Percentiles rank a stretch among this genome's conserved stretches.
Conservation (phyloP, 148 eudicot species). For the Tetragonia tetragonoides region DNA sequence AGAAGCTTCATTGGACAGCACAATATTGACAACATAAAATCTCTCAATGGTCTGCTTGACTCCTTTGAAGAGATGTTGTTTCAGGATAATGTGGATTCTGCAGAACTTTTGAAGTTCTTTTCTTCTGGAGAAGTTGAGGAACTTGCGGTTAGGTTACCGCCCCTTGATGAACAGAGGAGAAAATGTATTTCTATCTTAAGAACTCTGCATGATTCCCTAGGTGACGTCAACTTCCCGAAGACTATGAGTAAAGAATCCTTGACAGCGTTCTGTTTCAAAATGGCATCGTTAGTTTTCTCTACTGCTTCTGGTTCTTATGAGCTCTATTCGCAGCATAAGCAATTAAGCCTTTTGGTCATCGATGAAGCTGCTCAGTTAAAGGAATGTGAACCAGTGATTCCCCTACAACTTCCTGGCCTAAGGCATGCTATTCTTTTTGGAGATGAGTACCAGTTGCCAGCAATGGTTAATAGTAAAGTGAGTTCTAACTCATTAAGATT, state of each 20-base stretch:
- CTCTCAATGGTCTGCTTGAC: conserved; percentile 25
- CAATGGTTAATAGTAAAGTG: conserved; percentile 64
- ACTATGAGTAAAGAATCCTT: conserved; percentile 16
- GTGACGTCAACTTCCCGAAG: conserved; percentile 35
- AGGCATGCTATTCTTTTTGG: conserved; percentile 66
- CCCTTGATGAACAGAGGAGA: conserved; percentile 29
- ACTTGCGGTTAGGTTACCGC: neutral
- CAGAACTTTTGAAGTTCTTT: conserved; percentile 36
- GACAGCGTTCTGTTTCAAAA: conserved; percentile 48
- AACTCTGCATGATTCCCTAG: conserved; percentile 41
- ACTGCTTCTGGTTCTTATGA: conserved; percentile 59
- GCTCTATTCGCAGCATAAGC: conserved; percentile 38
- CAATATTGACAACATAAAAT: conserved; percentile 30
- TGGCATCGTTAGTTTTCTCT: conserved; percentile 60
- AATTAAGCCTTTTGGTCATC: conserved; percentile 54
- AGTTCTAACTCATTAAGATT: neutral
- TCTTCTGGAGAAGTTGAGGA: conserved; percentile 17
- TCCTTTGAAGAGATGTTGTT: conserved; percentile 40
- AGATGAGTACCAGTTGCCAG: conserved; percentile 76
- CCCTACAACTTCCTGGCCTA: conserved; percentile 60
- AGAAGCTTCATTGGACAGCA: conserved; percentile 36
- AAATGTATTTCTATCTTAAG: conserved; percentile 36
- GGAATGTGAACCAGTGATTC: conserved; percentile 70
- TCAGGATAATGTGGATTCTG: conserved; percentile 33
- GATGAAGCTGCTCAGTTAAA: conserved; percentile 86